Base-by-base conservation (phyloP, 2,329 filamentous ascomycete genomes). In the Clarireedia homoeocarpa region DNA sequence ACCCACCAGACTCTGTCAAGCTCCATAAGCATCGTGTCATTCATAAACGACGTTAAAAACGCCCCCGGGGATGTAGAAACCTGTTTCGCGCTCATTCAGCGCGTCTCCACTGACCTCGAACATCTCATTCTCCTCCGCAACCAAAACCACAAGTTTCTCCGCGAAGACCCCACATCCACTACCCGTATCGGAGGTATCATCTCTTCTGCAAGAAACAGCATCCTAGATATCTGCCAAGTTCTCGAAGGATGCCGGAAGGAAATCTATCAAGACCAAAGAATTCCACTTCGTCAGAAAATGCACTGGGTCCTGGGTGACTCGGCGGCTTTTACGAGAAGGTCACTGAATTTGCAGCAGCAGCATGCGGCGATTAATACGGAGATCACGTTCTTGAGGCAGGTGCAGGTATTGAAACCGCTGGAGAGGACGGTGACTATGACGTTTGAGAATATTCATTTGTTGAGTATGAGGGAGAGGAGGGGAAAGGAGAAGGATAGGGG, bases 341-440 rank as follows among this genome's bases (percentile, higher is more conserved):
- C 27, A 5, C 17, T 23, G 0, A 57, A 57, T 46, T 39, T 57
- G 38, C 50, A 53, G 14, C 44, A 49, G 23, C 50, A 54, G 14
- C 55, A 57, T 57, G 51, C 17, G 15, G 51, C 45, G 6, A 12
- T 57, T 14, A 26, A 44, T 45, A 27, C 46, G 6, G 55, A 57
- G 40, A 57, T 57, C 2, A 27, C 3, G 3, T 54, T 38, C 20
- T 38, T 57, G 51, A 34, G 55, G 4, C 17, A 45, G 26, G 10
- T 50, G 40, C n/a, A 46, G 17, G 15, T 7, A 23, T 14, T 26
- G 6, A 54, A 17, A 27, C 7, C 7, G 23, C 6, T 42, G 20
- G 38, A 24, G n/a, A 24, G 24, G 17, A 7, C 24, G 42, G 27
- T 26, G n/a, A 26, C 23, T 6, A 46, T 24, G 20, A 27, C 38